Evolutionary conservation across 495 filamentous ascomycete species (phyloP), one percentile per base, ranked within the genome.

Genomic region (Penicillium desertorum): DNA sequence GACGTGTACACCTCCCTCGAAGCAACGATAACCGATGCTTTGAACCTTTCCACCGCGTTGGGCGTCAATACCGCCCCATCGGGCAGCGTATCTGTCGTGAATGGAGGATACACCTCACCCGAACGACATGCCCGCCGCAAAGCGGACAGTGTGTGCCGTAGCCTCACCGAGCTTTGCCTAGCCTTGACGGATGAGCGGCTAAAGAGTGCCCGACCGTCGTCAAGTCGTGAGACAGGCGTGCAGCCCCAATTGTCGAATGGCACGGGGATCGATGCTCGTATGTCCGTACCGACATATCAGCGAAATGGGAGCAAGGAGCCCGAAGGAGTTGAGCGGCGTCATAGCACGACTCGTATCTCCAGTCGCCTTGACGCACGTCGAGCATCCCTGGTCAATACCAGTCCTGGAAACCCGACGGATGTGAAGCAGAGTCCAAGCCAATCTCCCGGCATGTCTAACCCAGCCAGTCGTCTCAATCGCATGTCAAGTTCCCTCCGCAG

Each of bases 81-180:
- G 36, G 83, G 86, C 51, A 84, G 82, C 14, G 80, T 78, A 51
- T 83, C 81, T 27, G 71, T 79, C 9, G 79, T 83, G 42, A 78
- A 76, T 68, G 76, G 66, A 45, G 66, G 75, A 6, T 75, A 65
- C 43, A 59, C 58, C 42, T 73, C 86, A n/a, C 81, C 87, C 10
- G 91, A 98, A 63, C 81, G 93, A 47, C 88, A 92, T 61, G 80
- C 96, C 29, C 84, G 90, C 39, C 83, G 93, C 54, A 98, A 96
- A 68, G 90, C 89, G 29, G 94, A 98, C 67, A 92, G 87, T 64
- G 82, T 98, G 70, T 98, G 95, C 72, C 84, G 94, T 46, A 92
- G 88, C 62, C 73, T 98, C 55, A 98, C 94, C 2, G 94, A 98
- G 65, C 79, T 98, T 22, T 96, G 90, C 66, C 81, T 98, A 39